Conservation (phyloP, 768 basidiomycete genomes). For the Nidularia pulvinata region DNA sequence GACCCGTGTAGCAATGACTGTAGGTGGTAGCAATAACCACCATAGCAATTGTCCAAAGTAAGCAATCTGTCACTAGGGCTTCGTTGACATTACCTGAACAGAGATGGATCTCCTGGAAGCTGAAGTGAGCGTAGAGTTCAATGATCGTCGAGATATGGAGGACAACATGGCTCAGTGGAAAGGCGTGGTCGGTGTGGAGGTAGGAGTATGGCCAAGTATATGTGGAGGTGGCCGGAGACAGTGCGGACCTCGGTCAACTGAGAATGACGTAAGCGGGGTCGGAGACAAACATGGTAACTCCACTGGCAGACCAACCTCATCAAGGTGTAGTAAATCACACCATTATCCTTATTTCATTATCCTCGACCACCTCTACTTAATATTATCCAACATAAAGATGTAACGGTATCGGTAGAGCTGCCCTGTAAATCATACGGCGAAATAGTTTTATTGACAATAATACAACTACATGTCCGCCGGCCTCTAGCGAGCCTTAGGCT, state of each 20-base stretch:
- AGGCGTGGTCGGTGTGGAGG: slow-evolving; percentile 1
- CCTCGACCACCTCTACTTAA: no score
- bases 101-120: slow-evolving; percentile 51
- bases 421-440: no score
- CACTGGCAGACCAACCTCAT: no score
- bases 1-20: slow-evolving; percentile 94
- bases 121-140: slow-evolving; percentile 17
- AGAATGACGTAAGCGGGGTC: slow-evolving; percentile 12
- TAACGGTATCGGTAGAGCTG: background rate
- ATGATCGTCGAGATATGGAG: slow-evolving; percentile 23
- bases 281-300: background rate
- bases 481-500: background rate
- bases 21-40: background rate
- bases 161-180: slow-evolving; percentile 23
- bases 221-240: no score
- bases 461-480: no score
- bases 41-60: background rate
- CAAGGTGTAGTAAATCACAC: no score
- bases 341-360: no score
- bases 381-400: background rate
- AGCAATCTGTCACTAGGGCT: background rate
- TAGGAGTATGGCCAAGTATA: no score
- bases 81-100: slow-evolving; percentile 49
- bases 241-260: background rate
- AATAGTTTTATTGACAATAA: no score